Evolutionary conservation across 306 rosid genomes (phyloP), one percentile per base, ranked within the genome.

Genomic region (Purshia tridentata): DNA sequence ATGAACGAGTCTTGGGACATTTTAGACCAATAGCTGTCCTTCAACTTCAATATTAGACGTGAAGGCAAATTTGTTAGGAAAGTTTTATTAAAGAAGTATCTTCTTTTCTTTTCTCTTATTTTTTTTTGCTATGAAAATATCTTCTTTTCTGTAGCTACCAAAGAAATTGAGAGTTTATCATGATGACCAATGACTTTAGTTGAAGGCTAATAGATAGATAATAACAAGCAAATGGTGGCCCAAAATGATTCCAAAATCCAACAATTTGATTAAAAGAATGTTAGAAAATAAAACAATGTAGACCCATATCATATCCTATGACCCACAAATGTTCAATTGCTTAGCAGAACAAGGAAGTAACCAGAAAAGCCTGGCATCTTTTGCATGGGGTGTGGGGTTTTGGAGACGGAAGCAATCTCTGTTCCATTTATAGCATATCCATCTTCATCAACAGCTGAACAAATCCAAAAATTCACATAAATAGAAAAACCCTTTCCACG

Each of bases 281-380:
- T n/a, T n/a, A n/a, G n/a, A 16, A 9, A 55, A 2, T 14, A 20
- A 20, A 49, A 49, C 40, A 44, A 69, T 81, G 81, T 73, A 13
- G 78, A 67, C 77, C 85, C 85, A 83, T 82, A n/a, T n/a, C n/a
- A n/a, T 23, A 20, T 75, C 63, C 70, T 6, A 61, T 75, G 87
- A 70, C 88, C 85, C 89, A 83, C 86, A 57, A 7, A 71, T 58
- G 52, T 78, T 74, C 63, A 79, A 69, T 77, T 82, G 48, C 59
- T 77, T 74, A 19, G 75, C 73, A 67, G 56, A 81, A 46, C 75
- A 78, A 74, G 76, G 58, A 68, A 81, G 59, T 52, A 67, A 47
- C 81, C 78, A 75, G 41, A 75, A 59, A 70, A 78, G 64, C 62
- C 70, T 81, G 83, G 79, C 47, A 62, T 47, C 72, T 73, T 75